A percentile compares a stretch with the other conserved stretches of the same genome.
Evolutionary conservation across 345 rosid species (phyloP).

Genomic region (Bruguiera sexangula): DNA sequence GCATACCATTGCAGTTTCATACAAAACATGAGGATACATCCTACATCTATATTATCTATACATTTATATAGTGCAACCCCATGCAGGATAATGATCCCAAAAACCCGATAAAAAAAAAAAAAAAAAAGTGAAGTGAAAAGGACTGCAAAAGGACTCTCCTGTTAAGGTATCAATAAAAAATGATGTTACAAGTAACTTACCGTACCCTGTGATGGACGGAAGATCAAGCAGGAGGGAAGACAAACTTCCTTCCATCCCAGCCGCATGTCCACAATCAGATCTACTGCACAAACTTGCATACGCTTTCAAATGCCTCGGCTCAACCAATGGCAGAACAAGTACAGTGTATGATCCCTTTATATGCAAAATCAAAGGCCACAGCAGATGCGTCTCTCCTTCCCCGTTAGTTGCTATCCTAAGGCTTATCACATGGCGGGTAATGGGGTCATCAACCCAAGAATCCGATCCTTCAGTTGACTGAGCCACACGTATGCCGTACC

Average conservation of each 20-base stretch:
- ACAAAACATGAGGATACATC: too few species aligned
- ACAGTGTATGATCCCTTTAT: constrained; percentile 54
- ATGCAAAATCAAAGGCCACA: constrained; percentile 85
- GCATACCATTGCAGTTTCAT: too few species aligned
- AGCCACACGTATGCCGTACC: constrained; percentile 65
- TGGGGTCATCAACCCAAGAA: constrained; percentile 96
- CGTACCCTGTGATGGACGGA: constrained; percentile 95
- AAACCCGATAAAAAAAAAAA: neutral
- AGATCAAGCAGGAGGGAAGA: constrained; percentile 84
- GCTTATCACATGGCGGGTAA: constrained; percentile 71
- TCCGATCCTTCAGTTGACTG: constrained; percentile 77
- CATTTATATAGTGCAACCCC: too few species aligned
- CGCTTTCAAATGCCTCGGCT: constrained; percentile 57
- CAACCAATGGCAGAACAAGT: constrained; percentile 72
- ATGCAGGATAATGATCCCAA: too few species aligned
- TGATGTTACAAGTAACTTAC: constrained; percentile 41
- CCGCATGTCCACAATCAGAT: constrained; percentile 80
- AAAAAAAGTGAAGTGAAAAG: neutral
- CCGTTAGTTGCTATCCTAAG: constrained; percentile 43
- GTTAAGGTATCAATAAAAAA: neutral
- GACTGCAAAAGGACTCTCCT: neutral
- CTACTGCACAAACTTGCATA: constrained; percentile 50
- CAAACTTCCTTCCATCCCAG: constrained; percentile 56
- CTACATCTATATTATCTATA: too few species aligned
- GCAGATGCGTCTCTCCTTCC: constrained; percentile 42